Percentiles rank a stretch among this genome's conserved stretches.
Evolutionary conservation across 257 asterid genomes (phyloP).

Genomic region (Thymus mandschuricus): DNA sequence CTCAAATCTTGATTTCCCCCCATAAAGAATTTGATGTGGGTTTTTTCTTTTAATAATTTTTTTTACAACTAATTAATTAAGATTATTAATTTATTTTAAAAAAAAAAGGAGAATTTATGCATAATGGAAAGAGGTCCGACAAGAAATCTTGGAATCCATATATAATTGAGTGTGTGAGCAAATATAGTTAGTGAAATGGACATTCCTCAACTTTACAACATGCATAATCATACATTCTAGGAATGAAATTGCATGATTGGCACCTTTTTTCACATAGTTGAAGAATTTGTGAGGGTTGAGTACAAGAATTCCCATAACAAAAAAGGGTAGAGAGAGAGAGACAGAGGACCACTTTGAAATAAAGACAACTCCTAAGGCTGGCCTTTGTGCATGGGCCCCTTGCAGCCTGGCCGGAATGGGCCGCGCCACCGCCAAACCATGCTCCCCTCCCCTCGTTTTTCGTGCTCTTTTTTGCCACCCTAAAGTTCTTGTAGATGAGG

Average conservation of each 20-base stretch:
- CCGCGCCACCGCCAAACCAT: conserved; percentile 16
- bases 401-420: conserved; percentile 12
- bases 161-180: conserved; percentile 25
- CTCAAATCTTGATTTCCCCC: not conserved
- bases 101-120: not conserved
- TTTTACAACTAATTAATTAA: too few relatives aligned
- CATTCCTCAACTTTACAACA: conserved; percentile 24
- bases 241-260: conserved; percentile 30
- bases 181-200: conserved; percentile 20
- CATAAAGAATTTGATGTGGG: not conserved
- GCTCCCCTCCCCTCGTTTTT: not conserved
- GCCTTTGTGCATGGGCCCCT: conserved; percentile 12
- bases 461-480: not conserved
- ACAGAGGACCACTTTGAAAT: conserved; percentile 45
- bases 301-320: conserved; percentile 30
- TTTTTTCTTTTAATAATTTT: not conserved
- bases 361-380: conserved; percentile 35
- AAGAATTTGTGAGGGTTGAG: conserved; percentile 17
- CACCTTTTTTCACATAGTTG: conserved; percentile 8
- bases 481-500: not conserved
- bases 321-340: conserved; percentile 7
- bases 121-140: conserved; percentile 5
- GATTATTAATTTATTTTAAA: not conserved
- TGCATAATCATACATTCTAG: conserved; percentile 30
- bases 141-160: not conserved